Conservation (phyloP, 345 rosid genomes). For the Acer campestre region DNA sequence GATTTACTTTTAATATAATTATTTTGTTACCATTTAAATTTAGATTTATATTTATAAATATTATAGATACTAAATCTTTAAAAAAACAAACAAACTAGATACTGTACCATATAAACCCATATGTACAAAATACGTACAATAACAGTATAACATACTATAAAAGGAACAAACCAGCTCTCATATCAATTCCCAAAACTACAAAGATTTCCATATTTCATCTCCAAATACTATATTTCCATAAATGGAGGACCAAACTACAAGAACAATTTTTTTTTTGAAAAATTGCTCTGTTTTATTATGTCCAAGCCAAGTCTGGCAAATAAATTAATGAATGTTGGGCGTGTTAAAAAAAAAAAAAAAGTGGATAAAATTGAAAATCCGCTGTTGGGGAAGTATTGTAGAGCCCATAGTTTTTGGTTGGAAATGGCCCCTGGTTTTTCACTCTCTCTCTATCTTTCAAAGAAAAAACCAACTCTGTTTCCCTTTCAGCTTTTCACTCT, state of each 20-base stretch:
- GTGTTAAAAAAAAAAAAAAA: neutral
- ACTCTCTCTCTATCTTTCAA: slow-evolving; percentile 17
- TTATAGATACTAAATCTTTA: no score
- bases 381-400: slow-evolving; percentile 37
- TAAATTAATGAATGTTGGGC: neutral
- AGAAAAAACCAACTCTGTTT: slow-evolving; percentile 31
- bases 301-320: neutral
- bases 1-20: no score
- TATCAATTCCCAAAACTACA: neutral
- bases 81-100: no score
- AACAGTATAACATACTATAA: no score
- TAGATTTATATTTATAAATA: no score
- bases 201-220: neutral
- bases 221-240: neutral
- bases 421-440: slow-evolving; percentile 82
- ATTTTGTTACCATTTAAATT: no score
- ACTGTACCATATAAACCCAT: no score
- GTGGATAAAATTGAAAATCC: slow-evolving; percentile 26
- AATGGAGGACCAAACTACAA: neutral
- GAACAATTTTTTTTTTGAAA: neutral
- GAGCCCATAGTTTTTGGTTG: slow-evolving; percentile 53
- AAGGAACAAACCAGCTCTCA: neutral
- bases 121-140: no score
- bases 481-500: slow-evolving; percentile 27
- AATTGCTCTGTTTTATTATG: neutral